These are phyloP conservation scores for Phytophthora syringae DNA, from an alignment of 352 stramenopile genomes.

Conservation along the genomic window DNA sequence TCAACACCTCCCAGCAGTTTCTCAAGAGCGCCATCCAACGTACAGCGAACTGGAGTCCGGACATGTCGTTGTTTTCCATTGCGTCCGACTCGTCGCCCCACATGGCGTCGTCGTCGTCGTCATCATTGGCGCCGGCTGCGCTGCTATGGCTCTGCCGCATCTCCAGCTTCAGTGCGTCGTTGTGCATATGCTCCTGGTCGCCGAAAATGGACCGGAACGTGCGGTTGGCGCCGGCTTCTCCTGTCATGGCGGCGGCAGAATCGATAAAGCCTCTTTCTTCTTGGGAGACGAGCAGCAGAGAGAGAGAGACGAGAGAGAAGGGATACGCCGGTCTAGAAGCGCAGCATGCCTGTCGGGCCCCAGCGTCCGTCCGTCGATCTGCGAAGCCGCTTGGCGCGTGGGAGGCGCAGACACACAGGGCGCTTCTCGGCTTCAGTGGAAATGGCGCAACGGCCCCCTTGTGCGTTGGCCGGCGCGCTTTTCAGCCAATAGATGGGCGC, in stretches of 20 bases:
- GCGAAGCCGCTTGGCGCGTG: slow-evolving; percentile 6
- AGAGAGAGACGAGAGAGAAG: slow-evolving; percentile 41
- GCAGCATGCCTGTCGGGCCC: slow-evolving; percentile 45
- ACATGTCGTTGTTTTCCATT: slow-evolving; percentile 24
- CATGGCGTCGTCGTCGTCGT: slow-evolving; percentile 53
- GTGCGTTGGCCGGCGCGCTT: not conserved
- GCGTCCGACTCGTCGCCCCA: slow-evolving; percentile 55
- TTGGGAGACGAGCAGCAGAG: slow-evolving; percentile 17
- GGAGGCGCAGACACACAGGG: not conserved
- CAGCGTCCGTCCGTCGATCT: slow-evolving; percentile 30
- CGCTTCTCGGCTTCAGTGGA: slow-evolving; percentile 38
- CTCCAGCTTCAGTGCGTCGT: slow-evolving; percentile 35
- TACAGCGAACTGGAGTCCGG: slow-evolving; percentile 39
- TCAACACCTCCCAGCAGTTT: not conserved
- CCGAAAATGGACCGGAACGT: slow-evolving; percentile 83
- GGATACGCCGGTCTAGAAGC: slow-evolving; percentile 44
- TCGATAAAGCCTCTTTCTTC: slow-evolving; percentile 21
- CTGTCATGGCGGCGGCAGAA: slow-evolving; percentile 43
- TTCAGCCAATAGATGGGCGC: slow-evolving; percentile 18
- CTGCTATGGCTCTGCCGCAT: slow-evolving; percentile 20
- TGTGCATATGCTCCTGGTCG: slow-evolving; percentile 16
- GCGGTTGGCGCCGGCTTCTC: slow-evolving; percentile 56
- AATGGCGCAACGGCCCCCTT: slow-evolving; percentile 42
- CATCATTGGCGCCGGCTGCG: slow-evolving; percentile 3
- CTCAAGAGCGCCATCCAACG: slow-evolving; percentile 4